These are phyloP conservation scores for Metarhizium brunneum DNA, from an alignment of 2,329 filamentous ascomycete genomes.

Conservation along the genomic window DNA sequence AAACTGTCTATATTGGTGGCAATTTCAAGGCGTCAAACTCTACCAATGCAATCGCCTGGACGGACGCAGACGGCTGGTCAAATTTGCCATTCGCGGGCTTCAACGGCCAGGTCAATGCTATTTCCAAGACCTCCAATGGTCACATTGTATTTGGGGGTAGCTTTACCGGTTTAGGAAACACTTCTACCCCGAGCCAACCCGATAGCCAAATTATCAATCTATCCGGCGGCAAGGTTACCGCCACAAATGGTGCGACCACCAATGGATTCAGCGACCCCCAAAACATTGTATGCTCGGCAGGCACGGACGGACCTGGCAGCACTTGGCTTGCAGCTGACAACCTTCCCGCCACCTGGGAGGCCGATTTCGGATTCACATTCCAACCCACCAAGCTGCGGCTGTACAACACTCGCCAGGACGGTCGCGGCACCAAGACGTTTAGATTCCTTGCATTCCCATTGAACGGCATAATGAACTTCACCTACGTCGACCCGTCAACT, in stretches of 20 bases:
- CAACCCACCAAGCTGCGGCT: conserved; percentile 78
- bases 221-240: conserved; percentile 63
- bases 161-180: conserved; percentile 83
- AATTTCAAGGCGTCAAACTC: conserved; percentile 73
- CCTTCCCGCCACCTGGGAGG: conserved; percentile 72
- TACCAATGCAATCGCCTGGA: conserved; percentile 84
- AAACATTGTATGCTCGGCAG: conserved; percentile 71
- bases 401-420: conserved; percentile 78
- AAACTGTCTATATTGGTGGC: conserved; percentile 86
- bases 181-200: conserved; percentile 54
- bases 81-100: conserved; percentile 88
- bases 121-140: conserved; percentile 68
- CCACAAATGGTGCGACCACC: conserved; percentile 50
- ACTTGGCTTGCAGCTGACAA: conserved; percentile 73
- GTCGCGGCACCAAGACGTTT: conserved; percentile 80
- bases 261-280: conserved; percentile 64
- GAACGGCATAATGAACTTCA: conserved; percentile 92
- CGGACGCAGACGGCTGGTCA: conserved; percentile 56
- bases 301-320: conserved; percentile 58
- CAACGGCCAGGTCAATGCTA: conserved; percentile 84
- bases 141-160: conserved; percentile 87
- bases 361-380: conserved; percentile 74
- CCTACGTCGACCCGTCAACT: conserved; percentile 68
- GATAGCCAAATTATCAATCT: conserved; percentile 80
- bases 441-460: conserved; percentile 78